phyloP scores from a whole-genome alignment of 371 early-diverging fungal genomes.

The Rhizopus delemar region DNA sequence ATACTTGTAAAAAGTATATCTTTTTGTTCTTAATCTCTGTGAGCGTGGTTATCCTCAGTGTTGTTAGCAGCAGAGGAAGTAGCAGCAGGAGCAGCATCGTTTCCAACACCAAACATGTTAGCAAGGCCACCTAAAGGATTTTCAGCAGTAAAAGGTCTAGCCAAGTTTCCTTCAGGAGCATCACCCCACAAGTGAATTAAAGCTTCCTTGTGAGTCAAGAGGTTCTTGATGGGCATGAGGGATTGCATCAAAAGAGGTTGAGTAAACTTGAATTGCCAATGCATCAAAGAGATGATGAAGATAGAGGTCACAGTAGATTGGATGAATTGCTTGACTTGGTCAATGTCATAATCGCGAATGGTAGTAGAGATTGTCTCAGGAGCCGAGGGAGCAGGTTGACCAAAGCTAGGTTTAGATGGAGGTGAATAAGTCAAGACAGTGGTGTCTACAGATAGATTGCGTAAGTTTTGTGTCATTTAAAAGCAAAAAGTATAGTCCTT shows the following conservation, averaged over 20 bases:
- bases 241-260: constrained; percentile 91
- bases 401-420: constrained; percentile 43
- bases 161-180: constrained; percentile 76
- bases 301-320: constrained; percentile 71
- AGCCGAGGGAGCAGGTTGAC: constrained; percentile 17
- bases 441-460: constrained; percentile 44
- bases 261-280: constrained; percentile 87
- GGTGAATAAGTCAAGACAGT: constrained; percentile 67
- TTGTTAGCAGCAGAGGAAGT: constrained; percentile 31
- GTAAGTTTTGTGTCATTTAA: no score
- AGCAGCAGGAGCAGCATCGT: constrained; percentile 9
- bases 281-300: constrained; percentile 76
- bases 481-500: constrained; percentile 1
- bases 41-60: constrained; percentile 9
- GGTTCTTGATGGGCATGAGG: constrained; percentile 77
- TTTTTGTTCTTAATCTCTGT: constrained; percentile 13
- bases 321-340: constrained; percentile 72
- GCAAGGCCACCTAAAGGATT: constrained; percentile 69
- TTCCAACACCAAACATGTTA: constrained; percentile 35
- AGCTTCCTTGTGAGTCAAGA: constrained; percentile 72
- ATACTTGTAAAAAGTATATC: no score
- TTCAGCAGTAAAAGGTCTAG: constrained; percentile 83
- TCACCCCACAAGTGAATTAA: constrained; percentile 82
- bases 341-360: constrained; percentile 77
- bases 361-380: constrained; percentile 69